Evolutionary conservation across 1,139 yeast species (phyloP).

Genomic region (Candida smagusa): DNA sequence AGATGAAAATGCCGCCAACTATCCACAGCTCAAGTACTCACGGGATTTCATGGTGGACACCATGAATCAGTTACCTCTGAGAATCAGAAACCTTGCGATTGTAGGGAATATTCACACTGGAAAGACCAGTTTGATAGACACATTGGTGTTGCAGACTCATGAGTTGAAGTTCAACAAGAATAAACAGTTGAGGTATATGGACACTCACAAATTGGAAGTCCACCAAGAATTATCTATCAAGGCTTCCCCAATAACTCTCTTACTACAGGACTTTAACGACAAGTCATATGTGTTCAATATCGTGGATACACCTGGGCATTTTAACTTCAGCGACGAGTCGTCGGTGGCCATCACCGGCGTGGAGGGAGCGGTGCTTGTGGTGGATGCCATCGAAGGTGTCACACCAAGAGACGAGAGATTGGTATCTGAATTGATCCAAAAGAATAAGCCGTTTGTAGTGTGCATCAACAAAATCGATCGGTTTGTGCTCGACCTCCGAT

Average conservation of each 20-base stretch:
- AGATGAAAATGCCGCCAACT: slow-evolving; percentile 18
- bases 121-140: slow-evolving; percentile 76
- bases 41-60: slow-evolving; percentile 57
- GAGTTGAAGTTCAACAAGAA: slow-evolving; percentile 21
- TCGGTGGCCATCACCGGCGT: slow-evolving; percentile 53
- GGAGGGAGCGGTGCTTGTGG: slow-evolving; percentile 66
- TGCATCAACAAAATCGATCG: slow-evolving; percentile 85
- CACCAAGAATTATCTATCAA: slow-evolving; percentile 71
- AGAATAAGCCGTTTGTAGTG: slow-evolving; percentile 52
- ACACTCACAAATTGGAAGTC: slow-evolving; percentile 65
- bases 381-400: slow-evolving; percentile 87
- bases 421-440: slow-evolving; percentile 46
- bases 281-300: slow-evolving; percentile 61
- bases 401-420: slow-evolving; percentile 50
- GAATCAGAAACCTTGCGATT: slow-evolving; percentile 73
- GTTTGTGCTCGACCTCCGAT: slow-evolving; percentile 66
- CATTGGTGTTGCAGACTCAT: slow-evolving; percentile 66
- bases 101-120: slow-evolving; percentile 89
- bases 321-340: slow-evolving; percentile 75
- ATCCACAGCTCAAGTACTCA: slow-evolving; percentile 59
- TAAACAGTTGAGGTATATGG: slow-evolving; percentile 60
- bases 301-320: slow-evolving; percentile 91
- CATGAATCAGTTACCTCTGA: slow-evolving; percentile 52
- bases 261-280: slow-evolving; percentile 54
- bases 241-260: slow-evolving; percentile 57